phyloP scores from a whole-genome alignment of 768 basidiomycete genomes.

The Amanita fuliginea region DNA sequence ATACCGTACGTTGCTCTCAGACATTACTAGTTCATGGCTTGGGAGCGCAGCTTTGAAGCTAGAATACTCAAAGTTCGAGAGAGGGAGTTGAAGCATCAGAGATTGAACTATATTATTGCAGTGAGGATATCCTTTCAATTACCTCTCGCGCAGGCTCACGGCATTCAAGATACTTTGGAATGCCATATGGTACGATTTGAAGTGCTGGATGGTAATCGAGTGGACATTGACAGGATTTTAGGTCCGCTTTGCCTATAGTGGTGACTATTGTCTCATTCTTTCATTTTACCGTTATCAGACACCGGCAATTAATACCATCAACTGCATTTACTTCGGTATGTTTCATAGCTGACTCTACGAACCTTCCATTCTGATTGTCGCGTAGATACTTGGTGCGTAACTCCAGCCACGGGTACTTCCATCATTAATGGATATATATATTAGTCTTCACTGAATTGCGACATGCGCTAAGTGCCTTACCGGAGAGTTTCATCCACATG shows the following conservation, averaged over 20 bases:
- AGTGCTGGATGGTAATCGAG: neutral
- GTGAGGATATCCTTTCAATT: conserved; percentile 19
- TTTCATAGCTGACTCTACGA: conserved; percentile 14
- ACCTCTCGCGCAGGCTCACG: neutral
- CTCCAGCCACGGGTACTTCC: neutral
- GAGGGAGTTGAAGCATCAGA: conserved; percentile 77
- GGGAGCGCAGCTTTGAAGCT: conserved; percentile 84
- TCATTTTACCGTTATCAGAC: conserved; percentile 65
- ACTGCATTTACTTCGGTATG: conserved; percentile 68
- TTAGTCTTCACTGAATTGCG: conserved; percentile 73
- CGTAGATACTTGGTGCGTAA: conserved; percentile 3
- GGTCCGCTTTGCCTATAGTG: conserved; percentile 55
- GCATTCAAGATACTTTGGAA: conserved; percentile 30
- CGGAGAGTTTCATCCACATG: conserved; percentile 85
- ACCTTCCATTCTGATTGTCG: neutral
- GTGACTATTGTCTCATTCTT: conserved; percentile 55
- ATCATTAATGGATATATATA: conserved; percentile 7
- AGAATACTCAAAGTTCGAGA: conserved; percentile 62
- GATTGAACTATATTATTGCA: conserved; percentile 81
- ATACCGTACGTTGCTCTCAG: conserved; percentile 1
- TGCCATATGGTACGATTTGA: conserved; percentile 27
- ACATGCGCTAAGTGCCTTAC: conserved; percentile 67
- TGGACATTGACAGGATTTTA: conserved; percentile 12
- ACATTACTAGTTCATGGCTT: conserved; percentile 70
- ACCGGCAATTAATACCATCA: conserved; percentile 65